phyloP scores from a whole-genome alignment of 2,329 filamentous ascomycete genomes.

The Aureobasidium lini region DNA sequence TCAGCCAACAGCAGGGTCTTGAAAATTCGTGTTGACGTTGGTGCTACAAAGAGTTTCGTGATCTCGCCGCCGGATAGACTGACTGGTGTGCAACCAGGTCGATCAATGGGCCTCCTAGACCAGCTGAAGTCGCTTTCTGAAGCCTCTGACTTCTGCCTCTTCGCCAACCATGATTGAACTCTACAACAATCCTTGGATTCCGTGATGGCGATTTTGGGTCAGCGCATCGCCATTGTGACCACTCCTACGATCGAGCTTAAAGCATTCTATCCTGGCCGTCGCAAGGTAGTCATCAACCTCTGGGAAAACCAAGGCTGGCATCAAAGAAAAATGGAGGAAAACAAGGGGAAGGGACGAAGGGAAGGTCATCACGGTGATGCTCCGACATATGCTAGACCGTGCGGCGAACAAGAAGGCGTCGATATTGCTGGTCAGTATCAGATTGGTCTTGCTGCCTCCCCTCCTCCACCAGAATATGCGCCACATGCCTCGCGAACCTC shows the following conservation, averaged over 20 bases:
- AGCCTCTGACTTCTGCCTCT: not conserved
- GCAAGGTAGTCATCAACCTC: not conserved
- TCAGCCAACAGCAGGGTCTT: not conserved
- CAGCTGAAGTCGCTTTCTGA: slow-evolving; percentile 4
- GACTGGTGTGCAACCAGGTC: not conserved
- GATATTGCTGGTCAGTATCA: not conserved
- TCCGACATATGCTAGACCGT: not conserved
- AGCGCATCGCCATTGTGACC: not conserved
- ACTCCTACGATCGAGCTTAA: not conserved
- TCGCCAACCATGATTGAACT: not conserved
- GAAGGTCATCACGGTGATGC: not conserved
- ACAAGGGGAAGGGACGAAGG: not conserved
- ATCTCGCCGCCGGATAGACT: not conserved
- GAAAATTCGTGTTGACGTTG: not conserved
- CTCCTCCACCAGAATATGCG: not conserved
- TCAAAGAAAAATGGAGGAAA: not conserved
- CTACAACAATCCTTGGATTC: not conserved
- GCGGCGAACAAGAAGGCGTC: not conserved
- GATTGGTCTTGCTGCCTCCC: not conserved
- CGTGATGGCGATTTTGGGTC: not conserved
- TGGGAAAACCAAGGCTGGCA: slow-evolving; percentile 2
- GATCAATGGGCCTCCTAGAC: not conserved
- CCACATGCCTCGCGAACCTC: not conserved
- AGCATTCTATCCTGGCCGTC: slow-evolving; percentile 5
- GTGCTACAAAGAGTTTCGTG: slow-evolving; percentile 3